phyloP scores from a whole-genome alignment of 495 filamentous ascomycete species.

The Cairneyella variabilis region DNA sequence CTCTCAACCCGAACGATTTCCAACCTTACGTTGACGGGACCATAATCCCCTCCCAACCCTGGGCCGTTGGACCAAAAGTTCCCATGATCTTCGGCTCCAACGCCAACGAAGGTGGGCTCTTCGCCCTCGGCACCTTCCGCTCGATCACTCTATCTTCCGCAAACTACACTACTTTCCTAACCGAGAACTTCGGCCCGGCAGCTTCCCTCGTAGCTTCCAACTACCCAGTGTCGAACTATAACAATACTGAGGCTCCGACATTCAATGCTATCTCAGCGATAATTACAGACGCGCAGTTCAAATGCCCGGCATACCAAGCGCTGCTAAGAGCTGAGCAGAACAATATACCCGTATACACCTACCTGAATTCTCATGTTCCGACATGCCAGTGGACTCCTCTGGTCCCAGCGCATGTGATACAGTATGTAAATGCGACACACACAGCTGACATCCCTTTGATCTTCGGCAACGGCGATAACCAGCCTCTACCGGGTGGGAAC shows the following conservation, averaged over 20 bases:
- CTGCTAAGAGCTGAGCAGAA: conserved; percentile 22
- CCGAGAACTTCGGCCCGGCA: conserved; percentile 29
- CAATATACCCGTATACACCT: conserved; percentile 30
- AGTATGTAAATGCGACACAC: conserved; percentile 30
- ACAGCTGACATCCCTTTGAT: conserved; percentile 39
- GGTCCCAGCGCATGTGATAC: conserved; percentile 17
- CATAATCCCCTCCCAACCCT: conserved; percentile 32
- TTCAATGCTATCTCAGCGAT: conserved; percentile 17
- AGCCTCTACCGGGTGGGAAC: conserved; percentile 26
- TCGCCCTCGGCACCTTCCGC: conserved; percentile 22
- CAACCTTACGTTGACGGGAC: conserved; percentile 32
- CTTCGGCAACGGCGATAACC: conserved; percentile 31
- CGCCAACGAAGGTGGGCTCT: conserved; percentile 27
- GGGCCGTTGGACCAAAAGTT: conserved; percentile 29
- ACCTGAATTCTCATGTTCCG: conserved; percentile 32
- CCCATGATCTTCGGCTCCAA: conserved; percentile 35
- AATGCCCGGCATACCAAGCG: conserved; percentile 30
- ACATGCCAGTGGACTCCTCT: conserved; percentile 30
- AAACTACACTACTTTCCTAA: conserved; percentile 24
- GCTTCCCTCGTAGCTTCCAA: conserved; percentile 30
- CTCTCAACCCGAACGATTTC: conserved; percentile 16
- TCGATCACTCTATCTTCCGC: background rate
- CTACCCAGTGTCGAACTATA: conserved; percentile 29
- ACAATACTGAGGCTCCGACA: background rate
- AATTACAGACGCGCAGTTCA: conserved; percentile 29